Evolutionary conservation across 306 rosid genomes (phyloP), one percentile per base, ranked within the genome.

Genomic region (Begonia loranthoides): DNA sequence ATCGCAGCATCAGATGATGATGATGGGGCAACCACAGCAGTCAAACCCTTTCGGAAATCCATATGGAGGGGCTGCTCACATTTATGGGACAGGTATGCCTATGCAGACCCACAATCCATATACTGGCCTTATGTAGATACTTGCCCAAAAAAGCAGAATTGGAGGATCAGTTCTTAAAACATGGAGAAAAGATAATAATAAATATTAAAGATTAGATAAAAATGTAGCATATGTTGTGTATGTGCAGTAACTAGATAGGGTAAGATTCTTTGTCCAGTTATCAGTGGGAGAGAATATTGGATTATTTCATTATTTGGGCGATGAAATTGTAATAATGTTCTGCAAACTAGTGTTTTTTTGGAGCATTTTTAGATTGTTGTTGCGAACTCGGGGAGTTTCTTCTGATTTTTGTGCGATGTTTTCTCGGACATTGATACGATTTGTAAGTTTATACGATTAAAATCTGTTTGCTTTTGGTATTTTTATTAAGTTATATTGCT

Each of bases 81-180:
- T 89, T 17, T 82, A 85, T 21, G 82, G 84, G 63, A 50, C 96
- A 50, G 88, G 94, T 71, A 68, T 79, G 87, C 99, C 94, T n/a
- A 88, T 86, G 64, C 94, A 76, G 66, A 59, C 99, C 38, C 65
- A 77, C 73, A 92, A 92, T 75, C 99, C 96, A 45, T 80, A 86
- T 60, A 60, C 92, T 9, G 87, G 94, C 62, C 73, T 83, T 70
- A 73, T 83, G 46, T 92, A 83, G 78, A 56, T 58, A 61, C 53
- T 62, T 17, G 17, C 52, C 64, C 17, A 36, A 67, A 65, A 58
- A 56, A 39, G 36, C 36, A 28, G 36, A 28, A 7, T 28, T 28
- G 36, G 36, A 28, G 36, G 9, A 28, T 28, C 36, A 7, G 36
- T 28, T 28, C 9, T 28, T 28, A 28, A 28, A 28, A 28, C 36